Base-by-base conservation (phyloP, 225 moss, liverwort and hornwort species). In the Thuidium tamariscinum region DNA sequence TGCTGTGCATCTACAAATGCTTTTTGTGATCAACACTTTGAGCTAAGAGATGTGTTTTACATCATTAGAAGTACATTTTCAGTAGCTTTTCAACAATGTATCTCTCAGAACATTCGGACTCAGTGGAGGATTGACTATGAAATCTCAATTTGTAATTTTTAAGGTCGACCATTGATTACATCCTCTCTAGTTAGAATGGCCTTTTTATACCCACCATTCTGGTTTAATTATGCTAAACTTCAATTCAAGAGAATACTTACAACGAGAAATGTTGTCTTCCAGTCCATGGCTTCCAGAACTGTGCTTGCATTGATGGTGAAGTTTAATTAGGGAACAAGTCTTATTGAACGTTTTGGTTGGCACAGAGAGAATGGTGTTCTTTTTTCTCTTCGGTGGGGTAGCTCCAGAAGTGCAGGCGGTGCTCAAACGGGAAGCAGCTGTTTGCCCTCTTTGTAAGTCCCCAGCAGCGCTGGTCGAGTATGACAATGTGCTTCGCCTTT, bases 311-410 rank as follows among this genome's bases (percentile, higher is more conserved):
- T 57, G 44, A 2, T 42, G 34, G 22, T 41, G 78, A 44, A 56
- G 49, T 80, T 82, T 73, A 68, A 65, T n/a, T n/a, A n/a, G n/a
- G n/a, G 65, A 65, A 25, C 13, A 42, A 85, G 18, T 57, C 66
- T 74, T 13, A 32, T 11, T 11, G 81, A 67, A 12, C 34, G 21
- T 52, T 42, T 68, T 56, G 46, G 39, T 55, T 64, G 55, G 49
- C 30, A 59, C 36, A 85, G 39, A 60, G 64, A 85, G 34, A 23
- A 92, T 92, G 90, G 96, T 94, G 93, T 92, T 95, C 52, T 91
- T 97, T 44, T 90, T 97, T 60, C 93, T 95, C 88, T 94, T 94
- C 85, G 97, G 96, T 52, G 94, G 94, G 49, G 88, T 95, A 74
- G 80, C 86, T 42, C 94, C 72, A 77, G 93, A 95, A 86, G 94